Conservation (phyloP, 257 asterid species). For the Solanum appendiculatum region DNA sequence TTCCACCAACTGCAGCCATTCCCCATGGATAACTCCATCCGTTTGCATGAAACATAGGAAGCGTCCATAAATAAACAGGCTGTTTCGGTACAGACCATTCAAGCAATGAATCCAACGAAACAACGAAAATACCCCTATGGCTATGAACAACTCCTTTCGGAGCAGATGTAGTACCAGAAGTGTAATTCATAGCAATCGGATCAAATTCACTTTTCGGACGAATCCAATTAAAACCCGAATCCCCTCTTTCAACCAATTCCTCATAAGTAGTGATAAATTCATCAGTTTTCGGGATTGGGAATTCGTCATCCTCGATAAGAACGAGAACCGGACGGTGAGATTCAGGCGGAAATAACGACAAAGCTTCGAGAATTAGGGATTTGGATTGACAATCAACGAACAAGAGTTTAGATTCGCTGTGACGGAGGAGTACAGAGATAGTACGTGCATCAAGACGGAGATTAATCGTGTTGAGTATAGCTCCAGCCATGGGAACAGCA, state of each 20-base stretch:
- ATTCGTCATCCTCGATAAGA: constrained; percentile 19
- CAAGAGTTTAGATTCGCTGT: constrained; percentile 44
- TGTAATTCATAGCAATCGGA: constrained; percentile 55
- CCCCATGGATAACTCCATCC: constrained; percentile 92
- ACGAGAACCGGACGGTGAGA: constrained; percentile 31
- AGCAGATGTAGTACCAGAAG: constrained; percentile 80
- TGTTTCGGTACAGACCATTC: constrained; percentile 61
- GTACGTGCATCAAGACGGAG: constrained; percentile 67
- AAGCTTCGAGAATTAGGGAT: constrained; percentile 31
- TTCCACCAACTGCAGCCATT: constrained; percentile 67
- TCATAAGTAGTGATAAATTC: constrained; percentile 18
- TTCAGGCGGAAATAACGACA: constrained; percentile 33
- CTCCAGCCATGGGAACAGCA: constrained; percentile 78
- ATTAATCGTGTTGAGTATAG: constrained; percentile 51
- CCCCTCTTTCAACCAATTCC: constrained; percentile 28
- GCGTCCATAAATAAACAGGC: constrained; percentile 73
- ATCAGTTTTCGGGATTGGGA: background rate
- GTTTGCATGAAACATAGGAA: constrained; percentile 87
- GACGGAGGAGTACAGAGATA: constrained; percentile 44
- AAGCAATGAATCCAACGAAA: constrained; percentile 41
- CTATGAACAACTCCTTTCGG: constrained; percentile 79
- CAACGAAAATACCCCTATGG: constrained; percentile 51
- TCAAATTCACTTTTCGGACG: constrained; percentile 45
- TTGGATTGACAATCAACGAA: constrained; percentile 48
- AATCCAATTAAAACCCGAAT: constrained; percentile 47